Evolutionary conservation across 306 rosid genomes (phyloP).

Genomic region (Lathyrus aphaca): DNA sequence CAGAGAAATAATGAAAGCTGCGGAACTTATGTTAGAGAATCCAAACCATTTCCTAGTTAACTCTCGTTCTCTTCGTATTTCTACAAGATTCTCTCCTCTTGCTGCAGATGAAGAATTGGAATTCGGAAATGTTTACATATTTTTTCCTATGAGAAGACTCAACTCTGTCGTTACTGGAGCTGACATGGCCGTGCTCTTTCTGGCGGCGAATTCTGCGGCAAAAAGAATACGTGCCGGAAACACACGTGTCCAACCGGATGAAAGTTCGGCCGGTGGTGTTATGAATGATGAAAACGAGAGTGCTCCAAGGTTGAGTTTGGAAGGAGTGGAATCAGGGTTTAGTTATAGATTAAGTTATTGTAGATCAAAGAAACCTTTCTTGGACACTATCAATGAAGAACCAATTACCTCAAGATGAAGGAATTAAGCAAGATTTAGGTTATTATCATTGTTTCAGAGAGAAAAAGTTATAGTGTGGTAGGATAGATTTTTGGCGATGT

Average conservation of each 20-base stretch:
- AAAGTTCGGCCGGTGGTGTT: not conserved
- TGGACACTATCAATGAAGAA: constrained; percentile 88
- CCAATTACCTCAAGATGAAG: constrained; percentile 38
- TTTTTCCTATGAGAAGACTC: constrained; percentile 76
- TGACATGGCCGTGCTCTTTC: constrained; percentile 69
- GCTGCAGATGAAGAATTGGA: constrained; percentile 79
- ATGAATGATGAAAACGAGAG: not conserved
- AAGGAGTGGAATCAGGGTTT: constrained; percentile 63
- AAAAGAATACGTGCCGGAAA: constrained; percentile 56
- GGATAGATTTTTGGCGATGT: not conserved
- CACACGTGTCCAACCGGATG: constrained; percentile 52
- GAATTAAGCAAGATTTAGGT: not conserved
- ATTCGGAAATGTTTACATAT: constrained; percentile 68
- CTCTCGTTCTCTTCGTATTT: constrained; percentile 69
- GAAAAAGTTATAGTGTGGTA: too few relatives aligned
- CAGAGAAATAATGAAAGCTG: constrained; percentile 63
- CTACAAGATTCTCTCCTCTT: constrained; percentile 72
- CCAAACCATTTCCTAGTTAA: constrained; percentile 59
- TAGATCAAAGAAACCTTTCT: constrained; percentile 77
- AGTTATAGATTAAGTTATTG: constrained; percentile 61
- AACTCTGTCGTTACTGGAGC: constrained; percentile 71
- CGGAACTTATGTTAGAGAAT: constrained; percentile 85
- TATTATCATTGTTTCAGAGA: not conserved
- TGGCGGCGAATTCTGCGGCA: constrained; percentile 79
- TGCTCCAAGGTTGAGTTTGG: constrained; percentile 62